Percentiles rank a stretch among this genome's conserved stretches.
phyloP scores from a whole-genome alignment of 768 basidiomycete species.

The Russula vinacea region DNA sequence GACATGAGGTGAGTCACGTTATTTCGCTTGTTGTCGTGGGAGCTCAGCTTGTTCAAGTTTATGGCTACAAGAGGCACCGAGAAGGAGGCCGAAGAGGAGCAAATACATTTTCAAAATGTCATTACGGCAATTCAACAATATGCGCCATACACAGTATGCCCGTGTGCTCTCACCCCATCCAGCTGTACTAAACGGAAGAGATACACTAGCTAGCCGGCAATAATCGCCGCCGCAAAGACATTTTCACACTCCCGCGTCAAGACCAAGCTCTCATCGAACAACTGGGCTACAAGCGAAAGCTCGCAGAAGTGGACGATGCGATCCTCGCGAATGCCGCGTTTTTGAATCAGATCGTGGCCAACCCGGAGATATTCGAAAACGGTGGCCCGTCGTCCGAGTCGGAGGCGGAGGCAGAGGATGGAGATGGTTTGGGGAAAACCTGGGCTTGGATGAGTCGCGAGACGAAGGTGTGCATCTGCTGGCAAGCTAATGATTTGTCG shows the following conservation, averaged over 20 bases:
- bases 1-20: not conserved
- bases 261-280: constrained; percentile 67
- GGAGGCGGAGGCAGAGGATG: constrained; percentile 30
- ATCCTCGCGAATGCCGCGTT: constrained; percentile 81
- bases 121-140: constrained; percentile 74
- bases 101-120: constrained; percentile 71
- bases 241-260: constrained; percentile 61
- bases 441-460: constrained; percentile 24
- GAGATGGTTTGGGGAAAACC: constrained; percentile 34
- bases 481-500: not conserved
- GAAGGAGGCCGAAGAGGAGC: constrained; percentile 51
- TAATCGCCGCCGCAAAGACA: constrained; percentile 70
- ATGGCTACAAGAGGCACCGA: constrained; percentile 20
- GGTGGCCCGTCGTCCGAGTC: constrained; percentile 32
- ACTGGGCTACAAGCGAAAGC: constrained; percentile 75
- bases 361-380: constrained; percentile 79
- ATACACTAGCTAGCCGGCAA: constrained; percentile 51
- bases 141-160: constrained; percentile 61
- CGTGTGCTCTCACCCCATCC: not conserved
- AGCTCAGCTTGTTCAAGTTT: not conserved
- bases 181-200: not conserved
- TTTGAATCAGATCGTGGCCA: constrained; percentile 64
- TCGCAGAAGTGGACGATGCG: constrained; percentile 75
- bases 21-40: not conserved
- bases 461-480: constrained; percentile 19